A percentile compares a stretch with the other conserved stretches of the same genome.
phyloP scores from a whole-genome alignment of 441 rosid species.

The Hura crepitans region DNA sequence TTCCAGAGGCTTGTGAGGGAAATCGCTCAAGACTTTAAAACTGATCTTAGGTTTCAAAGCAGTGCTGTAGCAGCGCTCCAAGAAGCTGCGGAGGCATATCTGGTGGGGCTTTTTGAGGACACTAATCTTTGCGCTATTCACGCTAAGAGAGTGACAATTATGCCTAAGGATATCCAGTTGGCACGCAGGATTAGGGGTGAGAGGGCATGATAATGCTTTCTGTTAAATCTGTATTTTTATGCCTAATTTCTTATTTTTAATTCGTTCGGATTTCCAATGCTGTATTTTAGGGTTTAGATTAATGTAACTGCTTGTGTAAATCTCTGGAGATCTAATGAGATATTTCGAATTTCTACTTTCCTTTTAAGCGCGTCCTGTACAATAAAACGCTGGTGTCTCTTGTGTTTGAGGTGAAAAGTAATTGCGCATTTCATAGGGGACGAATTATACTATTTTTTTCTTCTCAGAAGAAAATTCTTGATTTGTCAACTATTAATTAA shows the following conservation, averaged over 20 bases:
- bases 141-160: constrained; percentile 54
- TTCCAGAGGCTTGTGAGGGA: constrained; percentile 57
- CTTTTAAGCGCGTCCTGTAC: too few relatives aligned
- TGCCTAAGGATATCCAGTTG: constrained; percentile 59
- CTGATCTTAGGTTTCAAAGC: constrained; percentile 54
- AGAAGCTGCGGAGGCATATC: constrained; percentile 54
- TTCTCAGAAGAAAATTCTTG: too few relatives aligned
- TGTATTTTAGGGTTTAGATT: neutral
- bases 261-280: neutral
- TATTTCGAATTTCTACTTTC: neutral
- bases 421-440: too few relatives aligned
- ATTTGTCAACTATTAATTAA: too few relatives aligned
- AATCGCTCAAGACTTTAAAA: constrained; percentile 58
- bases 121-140: constrained; percentile 56
- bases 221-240: too few relatives aligned
- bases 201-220: constrained; percentile 34
- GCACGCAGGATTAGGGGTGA: constrained; percentile 58
- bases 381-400: too few relatives aligned
- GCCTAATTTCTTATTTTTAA: neutral
- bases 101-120: constrained; percentile 52
- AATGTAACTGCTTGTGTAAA: neutral
- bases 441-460: too few relatives aligned
- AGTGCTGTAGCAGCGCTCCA: constrained; percentile 49
- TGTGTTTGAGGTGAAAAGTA: too few relatives aligned
- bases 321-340: neutral